Base-by-base conservation (phyloP, 352 stramenopile species). In the Globisporangium orthogonon region DNA sequence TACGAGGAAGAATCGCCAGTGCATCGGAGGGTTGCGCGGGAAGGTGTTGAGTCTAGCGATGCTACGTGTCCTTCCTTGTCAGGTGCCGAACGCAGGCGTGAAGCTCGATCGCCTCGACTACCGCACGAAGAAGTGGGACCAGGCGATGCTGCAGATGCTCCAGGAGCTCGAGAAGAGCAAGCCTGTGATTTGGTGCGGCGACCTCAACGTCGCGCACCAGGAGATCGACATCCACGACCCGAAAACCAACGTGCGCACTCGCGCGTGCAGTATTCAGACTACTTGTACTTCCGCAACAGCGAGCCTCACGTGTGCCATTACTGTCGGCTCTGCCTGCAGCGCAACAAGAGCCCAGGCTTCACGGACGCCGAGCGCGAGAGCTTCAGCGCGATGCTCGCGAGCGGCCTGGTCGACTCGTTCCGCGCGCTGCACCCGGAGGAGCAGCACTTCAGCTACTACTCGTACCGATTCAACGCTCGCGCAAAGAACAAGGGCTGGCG, bases 211-310 rank as follows among this genome's bases (percentile, higher is more conserved):
- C 52, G 84, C 84, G 31, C 77, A 94, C 71, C 62, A 94, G 67
- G 84, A 94, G 55, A 92, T 94, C 49, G 84, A 94, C 63, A 94
- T 94, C 54, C 84, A 94, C 60, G 80, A 94, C 69, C 84, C 84
- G 41, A 91, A 91, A 61, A 67, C 69, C 45, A 94, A 94, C 61
- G 75, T 86, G 66, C 41, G 69, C 43, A 23, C 23, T 23, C 23
- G 18, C 4, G 3, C 5, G 23, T 23, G 40, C 0, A 28, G 17
- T 17, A 10, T 41, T 14, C 14, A 30, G n/a, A 23, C 23, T 23
- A 1, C 23, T 23, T 23, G 23, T 23, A 23, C 23, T 23, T 23
- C 23, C 23, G 23, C 23, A 23, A 23, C 23, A 23, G 23, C 23
- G 23, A 23, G 23, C 23, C 23, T 23, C 23, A 23, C 23, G 23